These are phyloP conservation scores for Cordyceps cicadae DNA, from an alignment of 2,329 filamentous ascomycete genomes.

Conservation along the genomic window DNA sequence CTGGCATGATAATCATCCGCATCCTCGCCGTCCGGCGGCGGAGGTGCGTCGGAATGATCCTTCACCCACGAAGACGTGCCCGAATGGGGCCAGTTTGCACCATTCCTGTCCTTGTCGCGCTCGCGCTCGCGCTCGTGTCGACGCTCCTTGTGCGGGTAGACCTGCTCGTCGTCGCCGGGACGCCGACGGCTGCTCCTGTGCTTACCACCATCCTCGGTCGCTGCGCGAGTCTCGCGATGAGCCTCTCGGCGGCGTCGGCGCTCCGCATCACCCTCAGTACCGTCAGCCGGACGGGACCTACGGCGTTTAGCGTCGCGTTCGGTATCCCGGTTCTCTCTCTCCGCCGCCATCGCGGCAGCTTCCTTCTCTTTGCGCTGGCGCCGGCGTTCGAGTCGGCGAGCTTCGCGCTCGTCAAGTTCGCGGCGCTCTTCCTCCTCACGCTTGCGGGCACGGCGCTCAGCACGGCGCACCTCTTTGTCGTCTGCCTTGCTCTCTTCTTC, in stretches of 20 bases:
- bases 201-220: slow-evolving; percentile 29
- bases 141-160: slow-evolving; percentile 34
- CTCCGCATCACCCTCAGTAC: slow-evolving; percentile 41
- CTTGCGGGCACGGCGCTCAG: slow-evolving; percentile 42
- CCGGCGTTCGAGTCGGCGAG: slow-evolving; percentile 41
- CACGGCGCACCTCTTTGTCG: slow-evolving; percentile 51
- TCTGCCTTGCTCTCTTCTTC: slow-evolving; percentile 28
- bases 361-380: slow-evolving; percentile 41
- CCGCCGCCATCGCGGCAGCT: slow-evolving; percentile 32
- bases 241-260: slow-evolving; percentile 42
- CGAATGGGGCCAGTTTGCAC: slow-evolving; percentile 49
- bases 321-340: slow-evolving; percentile 38
- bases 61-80: slow-evolving; percentile 60
- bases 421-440: slow-evolving; percentile 43
- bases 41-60: slow-evolving; percentile 53
- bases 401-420: slow-evolving; percentile 40
- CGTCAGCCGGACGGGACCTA: slow-evolving; percentile 36
- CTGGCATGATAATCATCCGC: slow-evolving; percentile 41
- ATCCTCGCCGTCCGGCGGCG: slow-evolving; percentile 40
- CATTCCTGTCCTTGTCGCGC: slow-evolving; percentile 26
- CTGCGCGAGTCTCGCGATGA: slow-evolving; percentile 35
- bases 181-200: slow-evolving; percentile 31
- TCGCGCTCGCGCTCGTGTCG: slow-evolving; percentile 27
- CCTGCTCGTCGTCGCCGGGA: slow-evolving; percentile 34
- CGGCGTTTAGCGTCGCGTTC: slow-evolving; percentile 39